A percentile compares a stretch with the other conserved stretches of the same genome.
Conservation (phyloP, 176 grass and related monocot genomes). For the Carex cristatella region DNA sequence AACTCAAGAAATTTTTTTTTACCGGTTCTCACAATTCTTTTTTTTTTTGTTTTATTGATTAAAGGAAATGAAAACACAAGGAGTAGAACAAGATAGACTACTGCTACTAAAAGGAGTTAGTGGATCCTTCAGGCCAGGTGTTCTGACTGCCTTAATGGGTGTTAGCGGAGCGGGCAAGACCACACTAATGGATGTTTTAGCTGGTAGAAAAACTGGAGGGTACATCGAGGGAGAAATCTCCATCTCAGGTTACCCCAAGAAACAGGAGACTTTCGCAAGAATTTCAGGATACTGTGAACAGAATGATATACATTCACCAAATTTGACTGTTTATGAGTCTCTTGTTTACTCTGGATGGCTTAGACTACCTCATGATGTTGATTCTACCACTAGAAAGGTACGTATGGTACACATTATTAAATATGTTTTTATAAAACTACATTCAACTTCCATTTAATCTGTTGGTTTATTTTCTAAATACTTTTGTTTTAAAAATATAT, state of each 20-base stretch:
- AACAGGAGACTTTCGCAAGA: conserved; percentile 56
- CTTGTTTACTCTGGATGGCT: conserved; percentile 51
- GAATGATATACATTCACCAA: conserved; percentile 65
- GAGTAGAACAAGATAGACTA: conserved; percentile 48
- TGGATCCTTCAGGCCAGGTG: conserved; percentile 50
- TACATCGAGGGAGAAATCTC: conserved; percentile 56
- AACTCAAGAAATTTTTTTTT: background rate
- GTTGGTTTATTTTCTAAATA: background rate
- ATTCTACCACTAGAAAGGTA: conserved; percentile 55
- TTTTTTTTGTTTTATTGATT: background rate
- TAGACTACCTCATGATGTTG: conserved; percentile 37
- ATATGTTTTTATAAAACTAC: background rate
- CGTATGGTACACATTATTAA: conserved; percentile 19
- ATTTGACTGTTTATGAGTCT: conserved; percentile 54
- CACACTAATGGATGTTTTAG: conserved; percentile 59
- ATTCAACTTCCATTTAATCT: background rate
- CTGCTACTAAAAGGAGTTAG: conserved; percentile 46
- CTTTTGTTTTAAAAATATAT: background rate
- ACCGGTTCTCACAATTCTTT: background rate
- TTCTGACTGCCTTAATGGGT: conserved; percentile 51
- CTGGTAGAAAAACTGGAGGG: conserved; percentile 50
- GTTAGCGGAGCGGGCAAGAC: conserved; percentile 61
- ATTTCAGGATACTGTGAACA: conserved; percentile 62
- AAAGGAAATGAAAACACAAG: conserved; percentile 70
- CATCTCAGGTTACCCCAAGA: conserved; percentile 58